Base-by-base conservation (phyloP, 108 stramenopile species). In the Fragilaria radians region DNA sequence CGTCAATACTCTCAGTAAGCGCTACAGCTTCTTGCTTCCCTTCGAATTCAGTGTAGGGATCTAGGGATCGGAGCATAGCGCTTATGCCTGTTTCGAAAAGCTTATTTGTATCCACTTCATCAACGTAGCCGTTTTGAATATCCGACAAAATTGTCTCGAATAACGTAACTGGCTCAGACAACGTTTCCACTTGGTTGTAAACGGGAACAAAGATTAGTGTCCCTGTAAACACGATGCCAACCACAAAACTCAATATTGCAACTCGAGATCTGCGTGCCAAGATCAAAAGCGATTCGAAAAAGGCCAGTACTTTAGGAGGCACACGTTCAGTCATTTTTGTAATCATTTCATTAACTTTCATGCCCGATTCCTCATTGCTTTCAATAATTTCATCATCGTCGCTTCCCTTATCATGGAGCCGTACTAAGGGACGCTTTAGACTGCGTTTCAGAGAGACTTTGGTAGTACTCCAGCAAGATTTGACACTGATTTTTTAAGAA, bases 1-100 rank as follows among this genome's bases (percentile, higher is more conserved):
- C 96, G 11, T 56, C 68, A 27, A 97, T 93, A 23, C 65, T 68
- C 71, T 97, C 96, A 57, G 72, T 82, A 66, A 97, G 54, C 32
- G 83, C 85, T 30, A 61, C 59, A 17, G 95, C 93, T 45, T 91
- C 86, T 36, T 84, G 63, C 29, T 65, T 62, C 11, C 74, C 77
- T 68, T 95, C 94, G 64, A 92, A 98, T 68, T 96, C 94, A 17
- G 97, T 98, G 67, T 98, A 98, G 1, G 97, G 97, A 81, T 98
- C 97, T 27, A 98, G 68, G 2, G 78, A 81, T 26, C 74, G 65
- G 18, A 96, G 78, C 97, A 98, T 98, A 59, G 94, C 93, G 61
- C 77, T 76, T 48, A 98, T 71, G 4, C 93, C 97, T 4, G 93
- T 93, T 76, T 96, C 89, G 58, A 96, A 83, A 23, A 98, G 70